These are phyloP conservation scores for Aspergillus terreus DNA, from an alignment of 2,329 filamentous ascomycete species.

Conservation along the genomic window DNA sequence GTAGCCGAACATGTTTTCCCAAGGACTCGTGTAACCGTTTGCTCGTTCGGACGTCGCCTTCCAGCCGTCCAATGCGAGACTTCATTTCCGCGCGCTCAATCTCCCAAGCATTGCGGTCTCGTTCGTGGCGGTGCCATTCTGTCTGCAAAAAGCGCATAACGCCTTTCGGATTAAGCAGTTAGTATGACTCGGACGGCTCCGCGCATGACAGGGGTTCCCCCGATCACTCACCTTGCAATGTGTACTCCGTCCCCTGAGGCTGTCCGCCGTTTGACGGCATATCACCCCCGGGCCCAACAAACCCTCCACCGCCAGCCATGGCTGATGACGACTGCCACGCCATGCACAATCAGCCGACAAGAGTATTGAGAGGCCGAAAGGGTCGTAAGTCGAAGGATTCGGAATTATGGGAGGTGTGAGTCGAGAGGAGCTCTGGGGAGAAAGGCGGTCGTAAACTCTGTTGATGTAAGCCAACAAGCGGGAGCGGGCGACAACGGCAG, in stretches of 20 bases:
- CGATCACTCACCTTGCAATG: slow-evolving; percentile 59
- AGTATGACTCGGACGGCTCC: slow-evolving; percentile 10
- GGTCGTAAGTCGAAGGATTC: slow-evolving; percentile 4
- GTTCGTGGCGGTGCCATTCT: slow-evolving; percentile 98
- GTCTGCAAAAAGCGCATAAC: slow-evolving; percentile 99
- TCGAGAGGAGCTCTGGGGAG: slow-evolving; percentile 5
- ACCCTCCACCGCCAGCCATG: slow-evolving; percentile 55
- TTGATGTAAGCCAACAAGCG: slow-evolving; percentile 19
- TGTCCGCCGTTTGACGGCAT: slow-evolving; percentile 43
- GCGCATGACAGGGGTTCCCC: neutral
- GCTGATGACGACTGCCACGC: slow-evolving; percentile 68
- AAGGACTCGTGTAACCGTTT: slow-evolving; percentile 86
- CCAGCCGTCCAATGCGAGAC: slow-evolving; percentile 88
- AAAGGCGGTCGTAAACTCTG: slow-evolving; percentile 13
- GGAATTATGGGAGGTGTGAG: slow-evolving; percentile 1
- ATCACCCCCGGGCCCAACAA: slow-evolving; percentile 44
- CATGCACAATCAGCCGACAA: slow-evolving; percentile 45
- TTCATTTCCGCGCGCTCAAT: slow-evolving; percentile 99
- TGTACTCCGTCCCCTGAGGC: slow-evolving; percentile 66
- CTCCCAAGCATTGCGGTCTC: slow-evolving; percentile 97
- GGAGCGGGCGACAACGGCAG: slow-evolving; percentile 18
- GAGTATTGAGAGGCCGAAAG: neutral
- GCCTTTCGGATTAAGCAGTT: slow-evolving; percentile 50
- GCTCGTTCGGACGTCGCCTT: slow-evolving; percentile 81
- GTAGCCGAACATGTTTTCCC: slow-evolving; percentile 83